Percentiles rank a stretch among this genome's conserved stretches.
Evolutionary conservation across 2,329 filamentous ascomycete genomes (phyloP).

Genomic region (Graphilbum fragrans): DNA sequence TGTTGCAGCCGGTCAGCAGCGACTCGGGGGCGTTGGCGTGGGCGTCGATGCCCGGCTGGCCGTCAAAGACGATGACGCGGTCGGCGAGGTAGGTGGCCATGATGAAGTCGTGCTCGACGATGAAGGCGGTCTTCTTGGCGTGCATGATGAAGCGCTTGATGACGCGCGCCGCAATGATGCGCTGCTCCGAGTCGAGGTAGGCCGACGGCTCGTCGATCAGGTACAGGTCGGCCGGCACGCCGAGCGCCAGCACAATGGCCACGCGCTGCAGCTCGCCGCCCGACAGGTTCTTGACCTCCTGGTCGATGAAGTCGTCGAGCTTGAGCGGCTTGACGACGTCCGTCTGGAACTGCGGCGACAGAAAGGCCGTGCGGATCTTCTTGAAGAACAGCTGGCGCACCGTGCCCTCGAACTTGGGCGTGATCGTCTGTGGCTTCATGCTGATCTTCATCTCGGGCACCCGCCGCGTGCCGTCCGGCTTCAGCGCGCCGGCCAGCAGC

Average conservation of each 20-base stretch:
- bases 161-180: slow-evolving; percentile 91
- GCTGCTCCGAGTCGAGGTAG: slow-evolving; percentile 97
- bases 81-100: slow-evolving; percentile 61
- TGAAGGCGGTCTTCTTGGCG: slow-evolving; percentile 97
- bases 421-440: slow-evolving; percentile 92
- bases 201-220: slow-evolving; percentile 95
- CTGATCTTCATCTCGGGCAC: slow-evolving; percentile 85
- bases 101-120: slow-evolving; percentile 99
- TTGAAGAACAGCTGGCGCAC: slow-evolving; percentile 99
- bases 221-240: slow-evolving; percentile 93
- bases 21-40: slow-evolving; percentile 86
- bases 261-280: slow-evolving; percentile 99
- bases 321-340: slow-evolving; percentile 99
- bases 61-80: slow-evolving; percentile 97
- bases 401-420: slow-evolving; percentile 92
- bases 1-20: slow-evolving; percentile 89
- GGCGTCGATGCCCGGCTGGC: slow-evolving; percentile 76
- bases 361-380: slow-evolving; percentile 94
- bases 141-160: slow-evolving; percentile 99
- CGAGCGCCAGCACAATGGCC: slow-evolving; percentile 91
- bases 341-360: slow-evolving; percentile 97
- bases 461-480: slow-evolving; percentile 68
- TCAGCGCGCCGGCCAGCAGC: slow-evolving; percentile 83
- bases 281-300: slow-evolving; percentile 97
- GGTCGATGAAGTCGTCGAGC: slow-evolving; percentile 97